Base-by-base conservation (phyloP, 257 asterid genomes). In the Scutellaria barbata region DNA sequence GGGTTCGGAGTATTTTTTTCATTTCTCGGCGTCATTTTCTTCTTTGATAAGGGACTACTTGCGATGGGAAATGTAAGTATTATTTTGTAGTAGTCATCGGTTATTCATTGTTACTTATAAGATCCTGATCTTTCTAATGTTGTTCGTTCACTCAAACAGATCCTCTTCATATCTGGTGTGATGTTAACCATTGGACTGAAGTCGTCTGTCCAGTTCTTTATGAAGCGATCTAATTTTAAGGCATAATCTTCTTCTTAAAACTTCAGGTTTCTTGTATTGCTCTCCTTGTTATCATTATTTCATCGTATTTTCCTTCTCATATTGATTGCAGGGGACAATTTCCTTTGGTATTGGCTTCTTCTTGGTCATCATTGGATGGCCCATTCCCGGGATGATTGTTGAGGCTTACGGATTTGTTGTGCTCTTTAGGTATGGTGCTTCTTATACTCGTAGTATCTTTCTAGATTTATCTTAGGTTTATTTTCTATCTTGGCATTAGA, bases 161-260 rank as follows among this genome's bases (percentile, higher is more conserved):
- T 91, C 82, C 96, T 94, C 77, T 94, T 94, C 91, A 67, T 94
- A 74, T 87, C 99, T 37, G 99, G 99, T 41, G 99, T 94, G 82
- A 81, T 81, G 20, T 71, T 94, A 77, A 91, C 97, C 74, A 94
- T 94, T 67, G 99, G 99, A 47, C 81, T 85, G 41, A 86, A 88
- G 89, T 85, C 99, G 35, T 91, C 97, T 3, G 53, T 80, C 67
- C 99, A 91, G 86, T 94, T 94, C 90, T 94, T 94, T 37, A 87
- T 83, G 92, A 91, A 89, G 80, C 99, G 85, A 61, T 82, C 92
- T 2, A 94, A 91, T 75, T 94, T 68, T 77, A 91, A 94, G 97
- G 99, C 87, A 76, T 78, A 16, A 37, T 43, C 48, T 51, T 52
- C 47, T 48, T 52, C 37, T 50, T 37, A 22, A 16, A 42, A 25